Base-by-base conservation (phyloP, 805 yeast genomes). In the Pichia membranifaciens region DNA sequence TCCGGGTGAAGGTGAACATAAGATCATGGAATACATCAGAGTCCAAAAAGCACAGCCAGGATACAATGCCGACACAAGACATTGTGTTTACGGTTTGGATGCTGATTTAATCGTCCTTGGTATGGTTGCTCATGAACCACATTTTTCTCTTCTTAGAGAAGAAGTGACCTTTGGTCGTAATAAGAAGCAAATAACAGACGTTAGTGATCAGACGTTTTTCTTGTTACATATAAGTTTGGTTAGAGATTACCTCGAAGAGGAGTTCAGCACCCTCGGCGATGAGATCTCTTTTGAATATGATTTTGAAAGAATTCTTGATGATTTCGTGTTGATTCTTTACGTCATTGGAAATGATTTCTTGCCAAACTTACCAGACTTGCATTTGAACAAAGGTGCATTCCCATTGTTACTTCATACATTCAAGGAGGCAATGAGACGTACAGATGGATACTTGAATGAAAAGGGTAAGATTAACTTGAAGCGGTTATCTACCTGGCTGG, bases 1-100 rank as follows among this genome's bases (percentile, higher is more conserved):
- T 17, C 98, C 98, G 3, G 98, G 98, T 56, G 98, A 91, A 72
- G 98, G 98, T 68, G 98, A 91, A 69, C 98, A 91, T 69, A 91
- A 91, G 62, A 89, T 91, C 56, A 91, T 90, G 97, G 87, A 87
- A 58, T 88, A 79, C 58, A 88, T 91, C 54, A 81, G 97, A 68
- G 70, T 78, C 38, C 75, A 81, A 67, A 84, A 86, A 63, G 77
- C 90, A n/a, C 83, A 81, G 58, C 74, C 78, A 0, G 81, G 72
- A 43, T 87, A 86, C 60, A 75, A 87, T 60, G 80, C 89, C 42
- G 87, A 91, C 63, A 74, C 84, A 16, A 82, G 96, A 64, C 98
- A 91, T 62, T 91, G 97, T 73, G 79, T 91, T 43, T 91, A 91
- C 64, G 98, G 98, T 45, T 74, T 91, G 59, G 98, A 91, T 70